phyloP scores from a whole-genome alignment of 176 grass and related monocot species.

The Carex kokanica region DNA sequence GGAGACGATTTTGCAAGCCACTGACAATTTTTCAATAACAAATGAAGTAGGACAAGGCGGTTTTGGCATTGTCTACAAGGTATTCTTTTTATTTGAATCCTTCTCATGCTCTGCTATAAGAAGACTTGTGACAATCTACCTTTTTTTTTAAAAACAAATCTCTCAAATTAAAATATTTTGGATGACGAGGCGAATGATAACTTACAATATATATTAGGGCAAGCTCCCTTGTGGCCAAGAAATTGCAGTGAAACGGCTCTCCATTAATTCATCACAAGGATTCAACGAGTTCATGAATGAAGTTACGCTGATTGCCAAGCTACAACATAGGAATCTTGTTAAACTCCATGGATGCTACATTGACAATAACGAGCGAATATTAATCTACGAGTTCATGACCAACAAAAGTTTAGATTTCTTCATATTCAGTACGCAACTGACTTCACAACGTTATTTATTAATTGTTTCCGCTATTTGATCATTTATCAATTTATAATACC shows the following conservation, averaged over 20 bases:
- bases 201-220: constrained; percentile 30
- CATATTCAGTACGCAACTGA: constrained; percentile 42
- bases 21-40: constrained; percentile 36
- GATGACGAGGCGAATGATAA: background rate
- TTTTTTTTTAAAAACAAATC: too few species aligned
- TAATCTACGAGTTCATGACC: constrained; percentile 57
- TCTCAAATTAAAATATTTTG: background rate
- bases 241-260: constrained; percentile 57
- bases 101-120: background rate
- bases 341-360: constrained; percentile 58
- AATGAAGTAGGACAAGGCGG: constrained; percentile 49
- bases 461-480: background rate
- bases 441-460: background rate
- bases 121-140: background rate
- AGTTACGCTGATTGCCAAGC: constrained; percentile 49
- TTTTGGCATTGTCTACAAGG: constrained; percentile 55
- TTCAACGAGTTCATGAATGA: constrained; percentile 69
- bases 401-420: constrained; percentile 66
- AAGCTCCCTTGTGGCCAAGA: constrained; percentile 44
- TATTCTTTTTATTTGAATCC: constrained; percentile 14
- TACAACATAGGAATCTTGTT: constrained; percentile 69
- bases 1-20: constrained; percentile 32
- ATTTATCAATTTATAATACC: background rate
- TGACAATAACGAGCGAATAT: constrained; percentile 35
- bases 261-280: constrained; percentile 31